Conservation (phyloP, 1,284 basidiomycete genomes). For the Melanopsichium pennsylvanicum region DNA sequence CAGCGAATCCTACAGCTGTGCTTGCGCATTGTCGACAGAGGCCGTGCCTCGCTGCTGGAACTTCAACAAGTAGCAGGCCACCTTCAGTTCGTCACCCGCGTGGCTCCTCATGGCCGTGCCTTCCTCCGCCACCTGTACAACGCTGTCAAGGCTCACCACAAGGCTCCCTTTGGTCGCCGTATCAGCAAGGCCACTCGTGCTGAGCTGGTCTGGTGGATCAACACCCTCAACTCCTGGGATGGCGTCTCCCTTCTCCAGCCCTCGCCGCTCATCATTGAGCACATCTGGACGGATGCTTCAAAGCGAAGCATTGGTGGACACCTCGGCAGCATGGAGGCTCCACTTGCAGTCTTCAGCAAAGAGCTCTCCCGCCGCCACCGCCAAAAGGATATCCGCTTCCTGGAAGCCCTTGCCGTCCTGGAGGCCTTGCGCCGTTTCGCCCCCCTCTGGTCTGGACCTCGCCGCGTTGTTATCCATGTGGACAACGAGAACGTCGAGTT, state of each 20-base stretch:
- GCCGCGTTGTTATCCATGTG: background rate
- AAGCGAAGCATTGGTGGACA: background rate
- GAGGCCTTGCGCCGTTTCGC: background rate
- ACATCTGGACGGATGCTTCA: background rate
- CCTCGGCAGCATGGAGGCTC: background rate
- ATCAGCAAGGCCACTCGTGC: too few relatives aligned
- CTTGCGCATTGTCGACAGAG: background rate
- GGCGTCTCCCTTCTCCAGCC: background rate
- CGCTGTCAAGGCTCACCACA: background rate
- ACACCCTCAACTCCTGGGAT: background rate
- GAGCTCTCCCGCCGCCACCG: background rate
- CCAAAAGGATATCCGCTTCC: background rate
- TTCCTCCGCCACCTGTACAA: background rate
- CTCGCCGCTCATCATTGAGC: background rate
- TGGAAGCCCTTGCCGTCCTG: conserved; percentile 1
- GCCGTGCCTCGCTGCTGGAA: background rate
- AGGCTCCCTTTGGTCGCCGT: too few relatives aligned
- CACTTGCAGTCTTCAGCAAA: background rate
- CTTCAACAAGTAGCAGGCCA: background rate
- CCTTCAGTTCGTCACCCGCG: background rate
- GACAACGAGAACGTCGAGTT: background rate
- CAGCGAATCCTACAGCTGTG: background rate
- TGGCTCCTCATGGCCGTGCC: background rate
- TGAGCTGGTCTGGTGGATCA: background rate
- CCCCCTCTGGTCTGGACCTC: background rate